These are phyloP conservation scores for Celoporthe dispersa DNA, from an alignment of 2,329 filamentous ascomycete species.

Conservation along the genomic window DNA sequence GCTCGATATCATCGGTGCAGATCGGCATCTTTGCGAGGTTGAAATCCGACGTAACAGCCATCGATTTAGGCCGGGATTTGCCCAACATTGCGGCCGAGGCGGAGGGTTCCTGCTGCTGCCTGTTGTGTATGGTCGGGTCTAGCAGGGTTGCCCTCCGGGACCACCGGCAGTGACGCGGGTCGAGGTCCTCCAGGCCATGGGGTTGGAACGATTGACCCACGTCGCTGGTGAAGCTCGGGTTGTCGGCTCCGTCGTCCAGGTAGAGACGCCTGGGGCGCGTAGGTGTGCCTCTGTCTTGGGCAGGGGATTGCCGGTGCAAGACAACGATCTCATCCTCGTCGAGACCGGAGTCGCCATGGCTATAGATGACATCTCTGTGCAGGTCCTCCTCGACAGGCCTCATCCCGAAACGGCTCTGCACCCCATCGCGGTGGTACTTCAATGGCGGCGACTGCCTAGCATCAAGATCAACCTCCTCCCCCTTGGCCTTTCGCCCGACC, in stretches of 20 bases:
- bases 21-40: neutral
- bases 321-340: conserved; percentile 20
- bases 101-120: neutral
- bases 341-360: neutral
- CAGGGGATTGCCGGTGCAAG: neutral
- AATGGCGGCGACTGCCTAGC: neutral
- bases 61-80: neutral
- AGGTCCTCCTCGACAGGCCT: neutral
- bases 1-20: conserved; percentile 10
- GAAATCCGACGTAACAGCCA: neutral
- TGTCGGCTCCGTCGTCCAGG: conserved; percentile 10
- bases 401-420: conserved; percentile 9
- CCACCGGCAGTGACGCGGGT: neutral
- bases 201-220: neutral
- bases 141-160: neutral
- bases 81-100: neutral
- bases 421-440: conserved; percentile 4
- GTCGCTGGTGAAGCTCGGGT: neutral
- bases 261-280: conserved; percentile 18
- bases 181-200: neutral
- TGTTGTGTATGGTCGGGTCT: neutral
- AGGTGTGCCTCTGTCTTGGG: conserved; percentile 12
- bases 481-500: neutral
- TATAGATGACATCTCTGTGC: neutral
- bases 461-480: neutral